These are phyloP conservation scores for Hysterangium stoloniferum DNA, from an alignment of 768 basidiomycete species.

Conservation along the genomic window DNA sequence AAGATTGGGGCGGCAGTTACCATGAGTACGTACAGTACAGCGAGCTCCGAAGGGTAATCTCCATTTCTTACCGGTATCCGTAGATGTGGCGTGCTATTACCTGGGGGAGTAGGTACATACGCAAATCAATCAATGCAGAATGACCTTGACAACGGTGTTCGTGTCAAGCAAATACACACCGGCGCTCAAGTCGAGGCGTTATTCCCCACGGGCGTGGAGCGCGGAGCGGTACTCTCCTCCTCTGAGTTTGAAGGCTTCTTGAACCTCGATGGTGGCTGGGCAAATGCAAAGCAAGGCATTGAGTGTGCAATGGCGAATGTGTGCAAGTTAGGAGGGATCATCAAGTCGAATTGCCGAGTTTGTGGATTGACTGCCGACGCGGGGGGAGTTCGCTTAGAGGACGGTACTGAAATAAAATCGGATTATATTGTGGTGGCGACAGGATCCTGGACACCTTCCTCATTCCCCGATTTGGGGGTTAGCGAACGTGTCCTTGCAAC, in stretches of 20 bases:
- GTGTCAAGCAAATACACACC: constrained; percentile 33
- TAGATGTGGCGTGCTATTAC: constrained; percentile 66
- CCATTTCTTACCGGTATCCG: too few species aligned
- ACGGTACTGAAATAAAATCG: constrained; percentile 48
- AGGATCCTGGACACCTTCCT: constrained; percentile 81
- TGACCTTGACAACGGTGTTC: constrained; percentile 50
- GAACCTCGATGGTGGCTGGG: constrained; percentile 83
- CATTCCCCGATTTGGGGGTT: constrained; percentile 55
- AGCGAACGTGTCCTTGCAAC: constrained; percentile 58
- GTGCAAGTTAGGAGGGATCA: constrained; percentile 45
- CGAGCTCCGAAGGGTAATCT: not conserved
- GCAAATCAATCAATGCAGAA: constrained; percentile 51
- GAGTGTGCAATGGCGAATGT: constrained; percentile 48
- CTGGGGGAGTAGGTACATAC: constrained; percentile 41
- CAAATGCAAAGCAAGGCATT: constrained; percentile 63
- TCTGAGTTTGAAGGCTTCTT: constrained; percentile 45
- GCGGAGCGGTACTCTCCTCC: constrained; percentile 22
- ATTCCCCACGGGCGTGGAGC: constrained; percentile 38
- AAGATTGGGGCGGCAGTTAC: constrained; percentile 65
- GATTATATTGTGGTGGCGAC: constrained; percentile 62
- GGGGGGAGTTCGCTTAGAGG: constrained; percentile 52
- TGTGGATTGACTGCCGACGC: constrained; percentile 32
- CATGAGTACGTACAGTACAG: constrained; percentile 55
- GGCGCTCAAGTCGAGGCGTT: constrained; percentile 34
- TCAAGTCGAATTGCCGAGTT: constrained; percentile 54